Evolutionary conservation across 2,329 filamentous ascomycete genomes (phyloP), one percentile per base, ranked within the genome.

Genomic region (Orbilia oligospora): DNA sequence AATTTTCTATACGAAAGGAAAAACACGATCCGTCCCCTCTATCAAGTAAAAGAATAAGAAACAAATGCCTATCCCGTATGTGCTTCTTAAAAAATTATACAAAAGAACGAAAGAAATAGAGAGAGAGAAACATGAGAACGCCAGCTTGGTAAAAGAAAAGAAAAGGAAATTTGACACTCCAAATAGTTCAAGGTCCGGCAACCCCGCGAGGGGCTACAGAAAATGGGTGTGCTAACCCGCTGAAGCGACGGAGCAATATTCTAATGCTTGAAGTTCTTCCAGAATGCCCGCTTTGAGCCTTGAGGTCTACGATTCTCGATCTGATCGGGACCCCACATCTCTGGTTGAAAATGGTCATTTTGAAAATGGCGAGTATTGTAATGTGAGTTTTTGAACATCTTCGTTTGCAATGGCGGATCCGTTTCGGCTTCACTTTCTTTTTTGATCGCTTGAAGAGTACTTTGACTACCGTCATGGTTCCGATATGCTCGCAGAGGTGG

Each of bases 301-400:
- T 24, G 51, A n/a, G 14, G 12, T 18, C 22, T 58, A 46, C n/a
- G 44, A 30, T 44, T 27, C 36, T 30, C 44, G 1, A 58, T 38
- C 10, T 58, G 53, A 6, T 69, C 41, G 9, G 81, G 81, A 30
- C 79, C 80, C 79, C 81, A 82, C 72, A 82, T 81, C 80, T 89
- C 87, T 0, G 88, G 88, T 76, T 89, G 88, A 80, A 89, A 89
- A 80, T 89, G 87, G 48, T 89, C 88, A 80, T 91, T 92, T 76
- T 89, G 89, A 81, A 89, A 91, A 82, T 92, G 90, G 0, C 90
- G 90, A 56, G 87, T 87, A 81, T 91, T 91, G 84, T 89, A 91
- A 69, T 91, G 88, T 66, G 88, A 90, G 80, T 91, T 91, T 81
- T 90, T 90, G 82, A 91, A 91, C 58, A 68, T 68, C 66, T 66